Conservation (phyloP, 1,284 basidiomycete species). For the Schizopora paradoxa region DNA sequence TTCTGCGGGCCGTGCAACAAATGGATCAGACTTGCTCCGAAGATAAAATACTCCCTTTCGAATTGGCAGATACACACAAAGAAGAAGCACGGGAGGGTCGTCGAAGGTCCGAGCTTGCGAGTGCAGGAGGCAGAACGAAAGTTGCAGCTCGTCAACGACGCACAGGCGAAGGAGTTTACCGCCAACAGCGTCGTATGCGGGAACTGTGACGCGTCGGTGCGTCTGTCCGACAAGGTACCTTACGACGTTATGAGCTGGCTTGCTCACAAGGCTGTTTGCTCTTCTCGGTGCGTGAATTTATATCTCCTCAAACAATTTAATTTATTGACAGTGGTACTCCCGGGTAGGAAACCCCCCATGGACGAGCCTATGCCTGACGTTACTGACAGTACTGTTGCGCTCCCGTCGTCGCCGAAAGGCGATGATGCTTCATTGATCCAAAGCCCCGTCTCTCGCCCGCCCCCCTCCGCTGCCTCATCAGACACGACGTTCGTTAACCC, state of each 20-base stretch:
- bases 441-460: not conserved
- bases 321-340: too few relatives aligned
- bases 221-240: constrained; percentile 2
- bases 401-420: too few relatives aligned
- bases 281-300: not conserved
- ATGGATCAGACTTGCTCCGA: constrained; percentile 13
- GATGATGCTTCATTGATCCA: not conserved
- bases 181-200: constrained; percentile 9
- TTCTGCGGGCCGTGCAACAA: constrained; percentile 13
- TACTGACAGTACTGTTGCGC: too few relatives aligned
- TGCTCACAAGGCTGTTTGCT: constrained; percentile 10
- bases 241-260: constrained; percentile 14
- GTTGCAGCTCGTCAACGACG: constrained; percentile 16
- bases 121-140: constrained; percentile 17
- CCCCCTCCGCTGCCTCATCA: constrained; percentile 6
- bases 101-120: constrained; percentile 9
- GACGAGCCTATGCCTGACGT: not conserved
- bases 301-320: constrained; percentile 1
- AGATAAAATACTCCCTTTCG: constrained; percentile 8
- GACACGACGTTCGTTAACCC: constrained; percentile 6
- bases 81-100: constrained; percentile 10
- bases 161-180: constrained; percentile 13
- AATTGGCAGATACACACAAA: constrained; percentile 11
- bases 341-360: too few relatives aligned
- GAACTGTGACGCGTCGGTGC: constrained; percentile 9